Evolutionary conservation across 768 basidiomycete genomes (phyloP).

Genomic region (Lentinula guzmanii): DNA sequence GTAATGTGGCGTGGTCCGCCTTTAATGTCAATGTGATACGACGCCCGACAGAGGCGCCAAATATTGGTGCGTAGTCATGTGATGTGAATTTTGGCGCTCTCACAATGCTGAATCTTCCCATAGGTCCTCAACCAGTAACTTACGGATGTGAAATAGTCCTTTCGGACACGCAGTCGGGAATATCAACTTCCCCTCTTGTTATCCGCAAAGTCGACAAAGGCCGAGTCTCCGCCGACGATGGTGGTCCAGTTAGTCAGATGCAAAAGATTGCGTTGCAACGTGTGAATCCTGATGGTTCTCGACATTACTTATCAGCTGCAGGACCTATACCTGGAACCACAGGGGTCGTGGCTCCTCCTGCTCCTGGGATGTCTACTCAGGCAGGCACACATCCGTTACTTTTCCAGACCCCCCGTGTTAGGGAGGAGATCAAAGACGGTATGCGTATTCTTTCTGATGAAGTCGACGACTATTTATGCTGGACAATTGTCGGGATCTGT

Average conservation of each 20-base stretch:
- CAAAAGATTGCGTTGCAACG: slow-evolving; percentile 92
- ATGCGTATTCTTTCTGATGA: slow-evolving; percentile 73
- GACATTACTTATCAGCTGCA: slow-evolving; percentile 86
- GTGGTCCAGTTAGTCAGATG: slow-evolving; percentile 93
- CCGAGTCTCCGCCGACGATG: slow-evolving; percentile 78
- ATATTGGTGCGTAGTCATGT: slow-evolving; percentile 64
- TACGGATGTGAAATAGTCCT: slow-evolving; percentile 89
- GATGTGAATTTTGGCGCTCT: slow-evolving; percentile 31
- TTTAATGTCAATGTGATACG: slow-evolving; percentile 90
- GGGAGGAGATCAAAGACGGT: slow-evolving; percentile 78
- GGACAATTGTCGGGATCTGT: slow-evolving; percentile 97
- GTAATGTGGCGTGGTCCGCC: slow-evolving; percentile 88
- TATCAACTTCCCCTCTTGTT: slow-evolving; percentile 77
- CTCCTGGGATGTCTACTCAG: slow-evolving; percentile 70
- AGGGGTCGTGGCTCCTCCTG: slow-evolving; percentile 60
- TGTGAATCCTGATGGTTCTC: slow-evolving; percentile 72
- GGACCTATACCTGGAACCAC: slow-evolving; percentile 78
- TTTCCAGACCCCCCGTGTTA: slow-evolving; percentile 74
- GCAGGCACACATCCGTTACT: slow-evolving; percentile 76
- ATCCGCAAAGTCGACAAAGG: slow-evolving; percentile 94
- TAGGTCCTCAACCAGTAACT: slow-evolving; percentile 79
- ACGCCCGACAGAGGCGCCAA: slow-evolving; percentile 57
- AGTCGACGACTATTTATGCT: slow-evolving; percentile 92
- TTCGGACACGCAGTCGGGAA: slow-evolving; percentile 79
- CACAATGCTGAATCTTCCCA: slow-evolving; percentile 32